phyloP scores from a whole-genome alignment of 495 filamentous ascomycete genomes.

The Xylaria flabelliformis region DNA sequence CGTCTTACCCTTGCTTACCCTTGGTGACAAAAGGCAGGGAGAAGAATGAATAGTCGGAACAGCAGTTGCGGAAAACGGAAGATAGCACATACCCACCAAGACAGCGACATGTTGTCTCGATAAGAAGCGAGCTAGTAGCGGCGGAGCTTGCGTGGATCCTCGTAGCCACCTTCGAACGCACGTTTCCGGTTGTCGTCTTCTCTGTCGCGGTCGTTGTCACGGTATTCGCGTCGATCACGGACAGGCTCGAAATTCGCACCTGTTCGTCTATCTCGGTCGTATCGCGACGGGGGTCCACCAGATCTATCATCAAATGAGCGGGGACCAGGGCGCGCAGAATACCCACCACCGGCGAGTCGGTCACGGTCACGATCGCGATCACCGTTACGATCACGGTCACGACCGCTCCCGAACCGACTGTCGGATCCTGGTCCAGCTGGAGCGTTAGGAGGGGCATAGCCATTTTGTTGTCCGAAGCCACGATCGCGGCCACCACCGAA shows the following conservation, averaged over 20 bases:
- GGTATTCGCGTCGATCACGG: conserved; percentile 57
- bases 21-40: conserved; percentile 61
- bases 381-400: conserved; percentile 56
- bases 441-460: conserved; percentile 72
- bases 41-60: conserved; percentile 48
- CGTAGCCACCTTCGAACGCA: conserved; percentile 71
- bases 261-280: conserved; percentile 64
- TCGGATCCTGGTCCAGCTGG: conserved; percentile 79
- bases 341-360: conserved; percentile 58
- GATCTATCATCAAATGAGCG: conserved; percentile 68
- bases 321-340: conserved; percentile 62
- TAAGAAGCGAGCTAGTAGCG: conserved; percentile 64
- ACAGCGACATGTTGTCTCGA: conserved; percentile 46
- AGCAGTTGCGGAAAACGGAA: conserved; percentile 41
- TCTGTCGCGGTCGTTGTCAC: conserved; percentile 49
- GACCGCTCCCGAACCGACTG: conserved; percentile 55
- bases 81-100: conserved; percentile 54
- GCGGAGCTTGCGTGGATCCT: conserved; percentile 79
- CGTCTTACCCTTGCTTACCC: conserved; percentile 67
- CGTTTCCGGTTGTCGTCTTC: conserved; percentile 67
- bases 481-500: conserved; percentile 66
- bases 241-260: conserved; percentile 76
- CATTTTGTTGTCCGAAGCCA: conserved; percentile 57
- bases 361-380: conserved; percentile 61
- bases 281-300: conserved; percentile 65